Evolutionary conservation across 306 rosid species (phyloP).

Genomic region (Rosa persica): DNA sequence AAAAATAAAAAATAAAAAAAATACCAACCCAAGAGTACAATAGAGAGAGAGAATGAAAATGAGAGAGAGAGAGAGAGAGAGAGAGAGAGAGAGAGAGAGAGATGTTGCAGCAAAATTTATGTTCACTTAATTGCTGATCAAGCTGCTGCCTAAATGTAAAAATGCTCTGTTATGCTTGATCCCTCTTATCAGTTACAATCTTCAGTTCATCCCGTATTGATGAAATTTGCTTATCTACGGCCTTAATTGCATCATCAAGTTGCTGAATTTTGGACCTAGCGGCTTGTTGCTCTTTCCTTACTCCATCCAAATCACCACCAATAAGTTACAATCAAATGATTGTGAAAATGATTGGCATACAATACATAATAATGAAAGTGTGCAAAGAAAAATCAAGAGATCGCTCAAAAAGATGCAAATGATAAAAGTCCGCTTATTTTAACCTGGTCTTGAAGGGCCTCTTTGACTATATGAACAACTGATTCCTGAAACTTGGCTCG

Average conservation of each 20-base stretch:
- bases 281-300: constrained; percentile 77
- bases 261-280: constrained; percentile 80
- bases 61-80: neutral
- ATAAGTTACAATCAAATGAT: constrained; percentile 52
- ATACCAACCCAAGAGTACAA: neutral
- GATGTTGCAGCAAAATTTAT: neutral
- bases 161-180: constrained; percentile 58
- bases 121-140: constrained; percentile 70
- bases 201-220: constrained; percentile 66
- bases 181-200: constrained; percentile 64
- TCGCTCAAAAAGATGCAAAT: constrained; percentile 6
- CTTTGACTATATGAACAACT: constrained; percentile 70
- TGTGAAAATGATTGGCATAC: constrained; percentile 11
- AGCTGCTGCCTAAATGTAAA: constrained; percentile 68
- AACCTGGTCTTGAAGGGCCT: constrained; percentile 78
- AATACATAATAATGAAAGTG: neutral
- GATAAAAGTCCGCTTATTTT: constrained; percentile 56
- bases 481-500: constrained; percentile 89
- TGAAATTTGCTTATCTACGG: constrained; percentile 57
- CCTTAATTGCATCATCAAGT: constrained; percentile 62
- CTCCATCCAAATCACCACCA: constrained; percentile 89
- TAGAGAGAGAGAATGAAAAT: neutral
- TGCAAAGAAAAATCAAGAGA: neutral
- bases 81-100: neutral
- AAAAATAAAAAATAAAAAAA: neutral